Base-by-base conservation (phyloP, 2,329 filamentous ascomycete species). In the Pseudogymnoascus sp. region DNA sequence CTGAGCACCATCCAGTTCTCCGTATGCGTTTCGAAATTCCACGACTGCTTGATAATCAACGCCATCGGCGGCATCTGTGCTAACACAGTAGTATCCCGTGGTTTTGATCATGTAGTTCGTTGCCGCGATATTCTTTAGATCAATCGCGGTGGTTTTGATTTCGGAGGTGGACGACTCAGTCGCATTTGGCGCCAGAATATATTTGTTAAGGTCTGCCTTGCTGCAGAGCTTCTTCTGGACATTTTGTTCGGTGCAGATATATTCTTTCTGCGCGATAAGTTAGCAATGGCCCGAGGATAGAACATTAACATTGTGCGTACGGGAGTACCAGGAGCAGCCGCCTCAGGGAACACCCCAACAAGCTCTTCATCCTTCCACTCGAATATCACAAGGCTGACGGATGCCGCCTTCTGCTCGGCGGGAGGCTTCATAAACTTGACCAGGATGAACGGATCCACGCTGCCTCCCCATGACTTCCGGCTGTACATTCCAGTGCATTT, bases 21-120 rank as follows among this genome's bases (percentile, higher is more conserved):
- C 95, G 73, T 96, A 99, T 2, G 95, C 90, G 76, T 99, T 98
- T 66, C 93, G 87, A 76, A 98, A 99, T 71, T 95, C 93, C 46
- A 95, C 88, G 12, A 95, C 84, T 6, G 89, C 93, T 56, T 82
- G 84, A 73, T 96, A 99, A 50, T 90, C 82, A 19, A 71, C 66
- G 64, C 82, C 75, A 6, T 83, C 80, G 0, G 82, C 79, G 26
- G 82, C 85, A 73, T 86, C 93, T 1, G 91, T 95, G 61, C 90
- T 86, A 64, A 99, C 88, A 72, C 95, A 99, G 76, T 96, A 99
- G 77, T 97, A 99, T 28, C 95, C 95, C 0, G 95, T 99, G 75
- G 91, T 91, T 72, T 88, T 88, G 70, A 97, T 87, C 5, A 85
- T 81, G 74, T 98, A 99, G 66, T 91, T 90, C 74, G 96, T 85